A percentile compares a stretch with the other conserved stretches of the same genome.
Evolutionary conservation across 352 stramenopile species (phyloP).

Genomic region (Pythium insidiosum): DNA sequence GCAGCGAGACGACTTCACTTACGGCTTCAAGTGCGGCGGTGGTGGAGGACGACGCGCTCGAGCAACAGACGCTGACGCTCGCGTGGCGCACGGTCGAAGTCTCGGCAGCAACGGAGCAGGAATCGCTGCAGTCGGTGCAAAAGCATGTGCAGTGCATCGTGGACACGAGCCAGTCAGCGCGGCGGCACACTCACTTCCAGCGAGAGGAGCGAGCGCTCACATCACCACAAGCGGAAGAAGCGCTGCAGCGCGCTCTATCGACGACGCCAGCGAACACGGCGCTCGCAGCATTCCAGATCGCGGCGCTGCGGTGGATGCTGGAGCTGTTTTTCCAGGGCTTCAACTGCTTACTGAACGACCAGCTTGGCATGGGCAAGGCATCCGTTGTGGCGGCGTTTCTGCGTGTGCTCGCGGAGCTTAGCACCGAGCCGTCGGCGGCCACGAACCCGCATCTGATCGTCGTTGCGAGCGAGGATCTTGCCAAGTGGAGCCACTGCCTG

Average conservation of each 20-base stretch:
- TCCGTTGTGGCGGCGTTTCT: conserved; percentile 71
- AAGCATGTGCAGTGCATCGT: not conserved
- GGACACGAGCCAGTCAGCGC: no score
- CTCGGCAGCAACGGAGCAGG: not conserved
- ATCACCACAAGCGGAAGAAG: not conserved
- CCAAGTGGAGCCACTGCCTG: conserved; percentile 77
- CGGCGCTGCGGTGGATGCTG: conserved; percentile 77
- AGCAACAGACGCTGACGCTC: not conserved
- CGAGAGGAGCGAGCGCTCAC: not conserved
- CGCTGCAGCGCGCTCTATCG: not conserved
- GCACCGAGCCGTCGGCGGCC: not conserved
- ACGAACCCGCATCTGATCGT: conserved; percentile 67
- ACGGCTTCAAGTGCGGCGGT: no score
- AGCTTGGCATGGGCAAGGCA: conserved; percentile 82
- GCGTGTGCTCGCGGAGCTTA: conserved; percentile 34
- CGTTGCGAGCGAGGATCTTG: conserved; percentile 60
- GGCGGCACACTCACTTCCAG: not conserved
- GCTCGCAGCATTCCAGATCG: conserved; percentile 66
- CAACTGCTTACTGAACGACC: conserved; percentile 80
- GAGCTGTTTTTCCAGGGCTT: conserved; percentile 51
- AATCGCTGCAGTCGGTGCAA: not conserved
- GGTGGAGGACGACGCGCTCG: not conserved
- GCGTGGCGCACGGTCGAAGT: not conserved
- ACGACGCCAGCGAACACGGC: conserved; percentile 34
- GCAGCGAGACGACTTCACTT: no score